Evolutionary conservation across 305 asterid species (phyloP).

Genomic region (Stenogyne calaminthoides): DNA sequence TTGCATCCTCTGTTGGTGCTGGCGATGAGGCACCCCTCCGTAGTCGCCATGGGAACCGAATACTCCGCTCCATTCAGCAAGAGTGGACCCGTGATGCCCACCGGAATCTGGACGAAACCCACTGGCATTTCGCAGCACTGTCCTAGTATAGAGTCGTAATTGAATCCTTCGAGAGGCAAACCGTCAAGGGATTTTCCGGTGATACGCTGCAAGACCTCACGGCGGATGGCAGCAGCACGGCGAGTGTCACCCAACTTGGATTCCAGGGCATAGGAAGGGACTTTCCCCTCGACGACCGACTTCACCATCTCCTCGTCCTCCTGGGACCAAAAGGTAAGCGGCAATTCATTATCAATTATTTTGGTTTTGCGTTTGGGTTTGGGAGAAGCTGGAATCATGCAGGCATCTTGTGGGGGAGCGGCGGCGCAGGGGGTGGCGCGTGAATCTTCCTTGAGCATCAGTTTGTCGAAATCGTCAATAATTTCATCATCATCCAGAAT

Average conservation of each 20-base stretch:
- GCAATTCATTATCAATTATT: no score
- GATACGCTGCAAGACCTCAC: constrained; percentile 42
- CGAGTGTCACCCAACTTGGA: constrained; percentile 43
- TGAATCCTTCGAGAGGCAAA: constrained; percentile 43
- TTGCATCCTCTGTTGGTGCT: constrained; percentile 54
- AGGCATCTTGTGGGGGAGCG: no score
- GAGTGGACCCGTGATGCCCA: constrained; percentile 30
- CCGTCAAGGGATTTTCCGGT: constrained; percentile 41
- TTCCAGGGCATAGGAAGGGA: no score
- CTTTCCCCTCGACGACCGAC: no score
- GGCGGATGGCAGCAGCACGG: constrained; percentile 41
- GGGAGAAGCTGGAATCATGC: no score
- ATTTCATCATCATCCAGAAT: no score
- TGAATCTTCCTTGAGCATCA: no score
- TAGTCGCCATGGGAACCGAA: constrained; percentile 17
- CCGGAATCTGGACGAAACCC: constrained; percentile 51
- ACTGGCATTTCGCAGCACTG: constrained; percentile 60
- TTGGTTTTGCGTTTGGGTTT: no score
- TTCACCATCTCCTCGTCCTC: no score
- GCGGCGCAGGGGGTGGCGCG: no score
- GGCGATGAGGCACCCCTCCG: constrained; percentile 49
- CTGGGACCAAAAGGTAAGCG: no score
- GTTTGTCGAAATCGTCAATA: no score
- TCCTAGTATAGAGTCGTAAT: constrained; percentile 1
- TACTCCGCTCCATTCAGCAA: background rate